Conservation (phyloP, 306 rosid species). For the Trichosanthes cucumerina region DNA sequence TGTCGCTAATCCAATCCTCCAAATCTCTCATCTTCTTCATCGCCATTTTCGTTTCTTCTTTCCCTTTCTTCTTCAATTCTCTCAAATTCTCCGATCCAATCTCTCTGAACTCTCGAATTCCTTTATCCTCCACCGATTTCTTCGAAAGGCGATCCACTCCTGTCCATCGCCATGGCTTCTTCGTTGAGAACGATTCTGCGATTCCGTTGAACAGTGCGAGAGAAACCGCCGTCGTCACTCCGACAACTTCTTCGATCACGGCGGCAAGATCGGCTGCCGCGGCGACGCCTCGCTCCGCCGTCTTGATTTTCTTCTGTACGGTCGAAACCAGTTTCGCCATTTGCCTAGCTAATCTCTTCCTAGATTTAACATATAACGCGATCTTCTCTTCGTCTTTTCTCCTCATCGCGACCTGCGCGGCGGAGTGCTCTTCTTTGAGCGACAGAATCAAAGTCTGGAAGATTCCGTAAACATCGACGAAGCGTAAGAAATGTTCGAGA, state of each 20-base stretch:
- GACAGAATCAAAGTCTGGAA: slow-evolving; percentile 48
- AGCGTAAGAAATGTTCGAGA: slow-evolving; percentile 59
- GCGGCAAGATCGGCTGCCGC: slow-evolving; percentile 38
- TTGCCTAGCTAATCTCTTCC: slow-evolving; percentile 35
- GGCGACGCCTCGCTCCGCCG: slow-evolving; percentile 15
- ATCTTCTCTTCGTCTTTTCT: slow-evolving; percentile 43
- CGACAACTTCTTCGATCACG: slow-evolving; percentile 39
- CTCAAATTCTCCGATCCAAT: slow-evolving; percentile 15
- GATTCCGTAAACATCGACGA: slow-evolving; percentile 64
- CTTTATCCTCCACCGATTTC: slow-evolving; percentile 16
- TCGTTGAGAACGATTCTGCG: slow-evolving; percentile 25
- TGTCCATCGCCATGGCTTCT: slow-evolving; percentile 28
- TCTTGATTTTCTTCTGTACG: slow-evolving; percentile 3
- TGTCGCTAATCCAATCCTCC: slow-evolving; percentile 32
- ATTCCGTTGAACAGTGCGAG: slow-evolving; percentile 45
- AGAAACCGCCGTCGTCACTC: slow-evolving; percentile 45
- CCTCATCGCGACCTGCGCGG: slow-evolving; percentile 60
- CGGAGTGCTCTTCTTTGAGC: slow-evolving; percentile 45
- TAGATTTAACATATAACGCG: slow-evolving; percentile 26
- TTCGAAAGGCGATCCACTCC: slow-evolving; percentile 23
- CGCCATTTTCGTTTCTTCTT: slow-evolving; percentile 33
- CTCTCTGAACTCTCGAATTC: slow-evolving; percentile 33
- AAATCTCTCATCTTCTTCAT: slow-evolving; percentile 58
- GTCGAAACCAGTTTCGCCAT: slow-evolving; percentile 41
- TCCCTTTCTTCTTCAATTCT: slow-evolving; percentile 39